Evolutionary conservation across 306 rosid species (phyloP).

Genomic region (Vicia villosa): DNA sequence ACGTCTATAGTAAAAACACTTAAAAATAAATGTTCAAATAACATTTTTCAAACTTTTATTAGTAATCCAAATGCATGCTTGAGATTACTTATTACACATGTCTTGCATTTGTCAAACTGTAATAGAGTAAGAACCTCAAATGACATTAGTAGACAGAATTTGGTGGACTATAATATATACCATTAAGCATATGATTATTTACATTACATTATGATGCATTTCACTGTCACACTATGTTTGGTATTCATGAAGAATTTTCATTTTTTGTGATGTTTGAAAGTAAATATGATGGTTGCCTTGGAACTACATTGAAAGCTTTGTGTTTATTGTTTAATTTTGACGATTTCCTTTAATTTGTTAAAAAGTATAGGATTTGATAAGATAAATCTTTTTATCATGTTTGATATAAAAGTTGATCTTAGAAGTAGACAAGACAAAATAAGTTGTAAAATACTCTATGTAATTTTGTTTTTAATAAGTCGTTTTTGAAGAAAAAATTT

Average conservation of each 20-base stretch:
- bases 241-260: neutral
- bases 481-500: no score
- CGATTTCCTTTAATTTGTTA: no score
- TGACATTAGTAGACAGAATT: neutral
- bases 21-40: no score
- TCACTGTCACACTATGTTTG: neutral
- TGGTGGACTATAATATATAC: neutral
- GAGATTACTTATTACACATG: neutral
- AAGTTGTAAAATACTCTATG: no score
- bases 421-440: no score
- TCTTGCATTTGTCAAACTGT: neutral
- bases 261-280: neutral
- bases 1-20: no score
- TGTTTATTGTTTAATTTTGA: neutral
- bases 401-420: no score
- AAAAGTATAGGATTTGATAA: no score
- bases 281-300: neutral
- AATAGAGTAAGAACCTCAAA: neutral
- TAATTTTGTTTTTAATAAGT: no score
- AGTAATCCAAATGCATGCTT: neutral
- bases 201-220: conserved; percentile 4
- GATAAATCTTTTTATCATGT: no score
- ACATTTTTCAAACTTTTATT: neutral
- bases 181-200: neutral
- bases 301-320: neutral